Evolutionary conservation across 2,329 filamentous ascomycete species (phyloP).

Genomic region (Xylariales sp.): DNA sequence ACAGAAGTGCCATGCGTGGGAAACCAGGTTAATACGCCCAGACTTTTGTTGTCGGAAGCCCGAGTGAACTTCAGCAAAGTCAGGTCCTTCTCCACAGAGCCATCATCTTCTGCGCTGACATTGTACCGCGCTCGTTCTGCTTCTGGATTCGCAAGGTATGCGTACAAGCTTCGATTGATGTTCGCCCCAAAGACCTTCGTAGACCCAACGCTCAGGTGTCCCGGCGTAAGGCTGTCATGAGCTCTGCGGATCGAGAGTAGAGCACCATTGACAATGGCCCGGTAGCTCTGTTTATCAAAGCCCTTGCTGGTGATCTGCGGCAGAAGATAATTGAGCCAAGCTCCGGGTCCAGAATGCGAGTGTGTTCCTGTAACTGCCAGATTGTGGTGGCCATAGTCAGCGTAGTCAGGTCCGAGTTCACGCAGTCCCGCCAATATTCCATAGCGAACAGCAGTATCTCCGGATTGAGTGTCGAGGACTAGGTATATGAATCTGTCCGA

Average conservation of each 20-base stretch:
- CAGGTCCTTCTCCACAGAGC: constrained; percentile 64
- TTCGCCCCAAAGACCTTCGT: constrained; percentile 71
- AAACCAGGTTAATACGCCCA: constrained; percentile 86
- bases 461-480: constrained; percentile 80
- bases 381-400: constrained; percentile 72
- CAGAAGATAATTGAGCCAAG: constrained; percentile 90
- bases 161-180: constrained; percentile 82
- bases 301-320: constrained; percentile 87
- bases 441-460: constrained; percentile 82
- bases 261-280: constrained; percentile 82
- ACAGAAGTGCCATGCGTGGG: constrained; percentile 89
- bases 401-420: constrained; percentile 65
- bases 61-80: constrained; percentile 76
- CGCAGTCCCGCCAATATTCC: constrained; percentile 77
- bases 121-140: constrained; percentile 68
- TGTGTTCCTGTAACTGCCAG: constrained; percentile 89
- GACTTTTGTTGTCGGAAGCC: constrained; percentile 67
- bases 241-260: constrained; percentile 77
- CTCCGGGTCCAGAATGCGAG: constrained; percentile 85
- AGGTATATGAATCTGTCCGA: constrained; percentile 79
- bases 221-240: constrained; percentile 63
- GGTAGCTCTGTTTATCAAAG: constrained; percentile 81
- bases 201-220: constrained; percentile 47
- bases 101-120: constrained; percentile 45
- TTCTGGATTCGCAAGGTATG: constrained; percentile 81